Base-by-base conservation (phyloP, 306 rosid genomes). In the Abrus precatorius region DNA sequence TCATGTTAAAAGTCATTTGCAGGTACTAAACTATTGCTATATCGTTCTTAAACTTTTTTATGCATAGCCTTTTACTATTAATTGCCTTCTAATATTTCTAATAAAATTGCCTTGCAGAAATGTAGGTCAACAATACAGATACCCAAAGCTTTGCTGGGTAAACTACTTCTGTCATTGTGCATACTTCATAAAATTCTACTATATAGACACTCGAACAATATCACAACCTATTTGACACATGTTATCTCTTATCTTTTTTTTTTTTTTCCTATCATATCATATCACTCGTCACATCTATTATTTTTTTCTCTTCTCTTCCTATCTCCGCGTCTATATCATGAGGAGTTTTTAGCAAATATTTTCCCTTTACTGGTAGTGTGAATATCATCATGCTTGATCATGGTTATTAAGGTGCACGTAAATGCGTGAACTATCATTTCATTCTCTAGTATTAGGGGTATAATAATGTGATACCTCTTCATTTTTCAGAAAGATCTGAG, bases 1-100 rank as follows among this genome's bases (percentile, higher is more conserved):
- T 67, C 91, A 88, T 9, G 73, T 88, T 49, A 88, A 85, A 77
- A 88, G 91, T 69, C 89, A 88, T 63, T 83, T 85, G 70, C 91
- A 88, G 91, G 91, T 85, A 70, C 34, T 14, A 1, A 27, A 63
- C 47, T 49, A 9, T 45, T 81, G 45, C 9, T 62, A 2, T 54
- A 55, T 34, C 59, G 11, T 77, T 77, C 14, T 69, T 38, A 44
- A 75, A 49, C 62, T n/a, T 32, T 32, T 27, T 81, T 57, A 13
- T 5, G n/a, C 53, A 40, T n/a, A 30, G 2, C 81, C 38, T 72
- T 66, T 1, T 0, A 9, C 11, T 11, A 10, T 13, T 67, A 54
- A 43, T 34, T 61, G 12, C 5, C 20, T 20, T 71, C 47, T 77
- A 55, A 59, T 66, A 33, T 49, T 77, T 57, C 14, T 54, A 11